Evolutionary conservation across 2,329 filamentous ascomycete species (phyloP).

Genomic region (Orbilia quercus): DNA sequence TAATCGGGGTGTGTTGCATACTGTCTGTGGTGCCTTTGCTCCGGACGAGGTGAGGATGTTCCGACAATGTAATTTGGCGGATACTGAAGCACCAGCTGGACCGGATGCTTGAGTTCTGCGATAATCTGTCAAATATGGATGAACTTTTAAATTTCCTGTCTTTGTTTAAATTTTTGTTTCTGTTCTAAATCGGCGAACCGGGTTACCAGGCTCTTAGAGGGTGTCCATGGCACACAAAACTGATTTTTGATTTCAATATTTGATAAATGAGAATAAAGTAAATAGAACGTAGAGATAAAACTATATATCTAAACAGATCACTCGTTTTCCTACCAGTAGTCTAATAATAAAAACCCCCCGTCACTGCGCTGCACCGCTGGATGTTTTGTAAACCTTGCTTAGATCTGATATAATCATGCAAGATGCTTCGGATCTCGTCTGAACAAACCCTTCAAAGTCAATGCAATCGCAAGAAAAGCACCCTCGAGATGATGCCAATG

Average conservation of each 20-base stretch:
- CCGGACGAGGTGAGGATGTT: conserved; percentile 80
- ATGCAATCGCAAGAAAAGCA: background rate
- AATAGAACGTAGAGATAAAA: conserved; percentile 16
- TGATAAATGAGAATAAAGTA: background rate
- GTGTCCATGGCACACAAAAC: conserved; percentile 53
- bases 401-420: conserved; percentile 20
- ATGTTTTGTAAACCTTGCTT: conserved; percentile 20
- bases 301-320: conserved; percentile 30
- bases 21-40: conserved; percentile 78
- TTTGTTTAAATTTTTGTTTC: conserved; percentile 15
- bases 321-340: conserved; percentile 10
- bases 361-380: too few relatives aligned
- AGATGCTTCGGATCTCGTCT: conserved; percentile 11
- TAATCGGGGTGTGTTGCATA: conserved; percentile 79
- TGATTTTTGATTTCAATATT: conserved; percentile 14
- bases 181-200: conserved; percentile 39
- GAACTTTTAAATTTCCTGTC: background rate
- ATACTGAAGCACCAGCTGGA: conserved; percentile 69
- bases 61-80: conserved; percentile 82
- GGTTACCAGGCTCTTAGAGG: conserved; percentile 57
- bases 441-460: background rate
- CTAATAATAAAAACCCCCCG: too few relatives aligned
- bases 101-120: conserved; percentile 61
- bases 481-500: conserved; percentile 4
- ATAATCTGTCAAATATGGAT: background rate